Conservation (phyloP, 2,329 filamentous ascomycete species). For the Paecilomyces formosus region DNA sequence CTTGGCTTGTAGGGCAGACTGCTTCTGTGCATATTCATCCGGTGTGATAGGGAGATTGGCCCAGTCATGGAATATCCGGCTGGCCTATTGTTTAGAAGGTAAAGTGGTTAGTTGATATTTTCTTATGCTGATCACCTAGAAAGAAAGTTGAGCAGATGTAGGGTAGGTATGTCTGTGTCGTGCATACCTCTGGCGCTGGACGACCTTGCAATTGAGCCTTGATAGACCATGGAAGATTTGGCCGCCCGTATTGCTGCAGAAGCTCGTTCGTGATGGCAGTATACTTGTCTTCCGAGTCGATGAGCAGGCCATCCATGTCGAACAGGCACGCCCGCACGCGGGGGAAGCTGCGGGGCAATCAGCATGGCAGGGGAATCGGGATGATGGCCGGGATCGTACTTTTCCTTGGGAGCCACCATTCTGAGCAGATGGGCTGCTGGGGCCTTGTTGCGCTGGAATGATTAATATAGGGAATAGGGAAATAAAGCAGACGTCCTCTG, state of each 20-base stretch:
- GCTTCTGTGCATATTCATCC: slow-evolving; percentile 58
- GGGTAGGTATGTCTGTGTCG: slow-evolving; percentile 3
- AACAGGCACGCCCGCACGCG: slow-evolving; percentile 87
- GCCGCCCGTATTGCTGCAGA: slow-evolving; percentile 65
- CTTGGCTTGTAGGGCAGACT: slow-evolving; percentile 57
- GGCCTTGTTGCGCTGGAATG: not conserved
- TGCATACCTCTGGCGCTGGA: slow-evolving; percentile 46
- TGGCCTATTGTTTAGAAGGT: slow-evolving; percentile 35
- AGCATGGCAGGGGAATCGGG: not conserved
- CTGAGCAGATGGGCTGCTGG: not conserved
- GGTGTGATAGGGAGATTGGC: slow-evolving; percentile 70
- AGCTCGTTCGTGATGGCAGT: slow-evolving; percentile 76
- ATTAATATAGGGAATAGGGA: not conserved
- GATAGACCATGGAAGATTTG: slow-evolving; percentile 80
- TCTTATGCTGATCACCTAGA: not conserved
- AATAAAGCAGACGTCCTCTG: not conserved
- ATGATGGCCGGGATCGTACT: not conserved
- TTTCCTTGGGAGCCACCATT: slow-evolving; percentile 6
- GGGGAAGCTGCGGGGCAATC: slow-evolving; percentile 52
- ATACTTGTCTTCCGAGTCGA: slow-evolving; percentile 89
- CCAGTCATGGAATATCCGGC: slow-evolving; percentile 67
- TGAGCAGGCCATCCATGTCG: slow-evolving; percentile 95
- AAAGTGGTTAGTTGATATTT: not conserved
- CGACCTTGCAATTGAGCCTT: slow-evolving; percentile 79
- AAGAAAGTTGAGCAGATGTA: slow-evolving; percentile 1